Evolutionary conservation across 2,329 filamentous ascomycete species (phyloP), one percentile per base, ranked within the genome.

Genomic region (Cercospora brassicicola): DNA sequence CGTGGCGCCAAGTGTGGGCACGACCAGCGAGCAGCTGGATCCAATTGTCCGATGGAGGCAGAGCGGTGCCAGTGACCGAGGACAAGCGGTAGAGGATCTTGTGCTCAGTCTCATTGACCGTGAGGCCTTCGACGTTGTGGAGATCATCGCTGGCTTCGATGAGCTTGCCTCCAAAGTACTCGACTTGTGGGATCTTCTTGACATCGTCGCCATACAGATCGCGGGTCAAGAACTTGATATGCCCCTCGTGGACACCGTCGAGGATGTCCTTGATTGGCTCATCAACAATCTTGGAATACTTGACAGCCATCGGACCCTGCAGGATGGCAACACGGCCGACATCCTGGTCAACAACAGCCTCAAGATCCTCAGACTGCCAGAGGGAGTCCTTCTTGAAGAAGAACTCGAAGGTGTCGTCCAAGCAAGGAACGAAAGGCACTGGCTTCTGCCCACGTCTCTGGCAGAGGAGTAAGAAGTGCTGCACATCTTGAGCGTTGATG

Each of bases 371-470:
- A 0, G 95, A 98, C 82, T 99, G 95, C 95, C 95, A 99, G 7
- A 99, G 87, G 1, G 95, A 99, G 80, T 99, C 95, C 85, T 99
- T 99, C 89, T 99, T 99, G 90, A 99, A 99, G 85, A 93, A 99
- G 83, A 96, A 97, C 79, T 99, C 95, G 73, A 99, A 99, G 79
- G 94, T 97, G 71, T 96, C 93, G 76, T 99, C 95, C 23, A 99
- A 86, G n/a, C 91, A 86, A 4, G 95, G 95, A 31, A 99, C 94
- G 78, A 99, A 99, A 0, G 94, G 95, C 30, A 96, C 92, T 2
- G 95, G 95, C 86, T 99, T 99, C 84, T 99, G 95, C 48, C 90
- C 91, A 59, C 91, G 92, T 42, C 93, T 90, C 82, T 95, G 90
- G 85, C 94, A 98, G 53, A 99, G 89, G 36, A 96, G 86, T 64